A percentile compares a stretch with the other conserved stretches of the same genome.
Evolutionary conservation across 306 rosid genomes (phyloP).

Genomic region (Astragalus glycyphyllos): DNA sequence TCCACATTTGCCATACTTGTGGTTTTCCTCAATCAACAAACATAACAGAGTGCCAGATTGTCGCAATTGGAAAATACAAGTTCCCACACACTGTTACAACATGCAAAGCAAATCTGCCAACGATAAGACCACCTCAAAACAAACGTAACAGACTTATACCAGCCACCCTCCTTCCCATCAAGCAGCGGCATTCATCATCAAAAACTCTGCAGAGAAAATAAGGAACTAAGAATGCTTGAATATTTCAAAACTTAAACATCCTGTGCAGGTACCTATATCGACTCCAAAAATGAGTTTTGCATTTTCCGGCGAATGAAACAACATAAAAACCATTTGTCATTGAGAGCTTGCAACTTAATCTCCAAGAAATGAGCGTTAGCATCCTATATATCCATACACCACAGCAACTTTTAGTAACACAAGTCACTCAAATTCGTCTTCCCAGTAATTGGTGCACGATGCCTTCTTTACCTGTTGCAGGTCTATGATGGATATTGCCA

Average conservation of each 20-base stretch:
- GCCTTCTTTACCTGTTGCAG: conserved; percentile 40
- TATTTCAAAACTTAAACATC: conserved; percentile 21
- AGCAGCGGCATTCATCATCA: conserved; percentile 17
- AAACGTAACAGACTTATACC: conserved; percentile 31
- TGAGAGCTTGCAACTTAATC: conserved; percentile 40
- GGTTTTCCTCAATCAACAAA: conserved; percentile 30
- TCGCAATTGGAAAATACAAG: conserved; percentile 26
- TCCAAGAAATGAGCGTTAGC: conserved; percentile 37
- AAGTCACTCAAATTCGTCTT: conserved; percentile 29
- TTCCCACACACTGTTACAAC: conserved; percentile 7
- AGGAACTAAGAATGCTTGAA: conserved; percentile 35
- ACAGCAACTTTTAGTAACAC: conserved; percentile 12
- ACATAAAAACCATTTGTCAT: conserved; percentile 19
- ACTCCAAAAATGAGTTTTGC: conserved; percentile 36
- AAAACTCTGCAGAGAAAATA: conserved; percentile 34
- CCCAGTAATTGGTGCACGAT: conserved; percentile 30
- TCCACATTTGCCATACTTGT: conserved; percentile 20
- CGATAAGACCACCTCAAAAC: conserved; percentile 25
- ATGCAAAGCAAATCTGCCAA: conserved; percentile 15
- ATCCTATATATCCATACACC: conserved; percentile 40
- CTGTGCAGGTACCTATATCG: conserved; percentile 24
- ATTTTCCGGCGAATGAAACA: background rate
- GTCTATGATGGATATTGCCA: conserved; percentile 28
- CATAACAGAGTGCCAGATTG: conserved; percentile 10
- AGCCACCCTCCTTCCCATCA: conserved; percentile 37